A percentile compares a stretch with the other conserved stretches of the same genome.
Conservation (phyloP, 768 basidiomycete genomes). For the Heimioporus sp. region DNA sequence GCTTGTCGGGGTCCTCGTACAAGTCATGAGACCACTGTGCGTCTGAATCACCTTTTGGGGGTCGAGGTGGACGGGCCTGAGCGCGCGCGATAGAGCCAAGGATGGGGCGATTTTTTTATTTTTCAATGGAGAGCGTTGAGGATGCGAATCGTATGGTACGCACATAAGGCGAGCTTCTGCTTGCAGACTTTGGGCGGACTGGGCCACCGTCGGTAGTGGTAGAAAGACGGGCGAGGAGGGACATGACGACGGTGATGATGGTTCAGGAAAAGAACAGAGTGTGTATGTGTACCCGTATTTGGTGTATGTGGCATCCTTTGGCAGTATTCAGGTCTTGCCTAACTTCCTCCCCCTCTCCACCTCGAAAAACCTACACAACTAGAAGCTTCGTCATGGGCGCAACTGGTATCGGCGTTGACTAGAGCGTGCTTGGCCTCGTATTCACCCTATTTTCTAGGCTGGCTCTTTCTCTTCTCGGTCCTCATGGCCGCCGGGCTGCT, state of each 20-base stretch:
- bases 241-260: conserved; percentile 27
- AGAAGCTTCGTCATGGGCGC: conserved; percentile 36
- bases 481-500: conserved; percentile 92
- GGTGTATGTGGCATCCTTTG: conserved; percentile 1
- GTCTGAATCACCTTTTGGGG: conserved; percentile 65
- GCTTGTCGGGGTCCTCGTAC: conserved; percentile 56
- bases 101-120: conserved; percentile 2
- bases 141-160: conserved; percentile 33
- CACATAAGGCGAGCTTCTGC: conserved; percentile 33
- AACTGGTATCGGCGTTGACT: conserved; percentile 35
- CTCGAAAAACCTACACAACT: conserved; percentile 10
- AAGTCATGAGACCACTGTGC: conserved; percentile 72
- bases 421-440: neutral
- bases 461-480: conserved; percentile 96
- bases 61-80: conserved; percentile 44
- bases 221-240: conserved; percentile 30
- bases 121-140: conserved; percentile 21
- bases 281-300: conserved; percentile 25
- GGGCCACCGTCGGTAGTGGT: conserved; percentile 29
- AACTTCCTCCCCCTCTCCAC: no score
- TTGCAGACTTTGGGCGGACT: conserved; percentile 29
- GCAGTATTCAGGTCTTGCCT: no score
- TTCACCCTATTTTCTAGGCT: conserved; percentile 49
- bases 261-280: neutral
- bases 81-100: conserved; percentile 1